Percentiles rank a stretch among this genome's conserved stretches.
Conservation (phyloP, 176 grass and related monocot species). For the Avena atlantica region DNA sequence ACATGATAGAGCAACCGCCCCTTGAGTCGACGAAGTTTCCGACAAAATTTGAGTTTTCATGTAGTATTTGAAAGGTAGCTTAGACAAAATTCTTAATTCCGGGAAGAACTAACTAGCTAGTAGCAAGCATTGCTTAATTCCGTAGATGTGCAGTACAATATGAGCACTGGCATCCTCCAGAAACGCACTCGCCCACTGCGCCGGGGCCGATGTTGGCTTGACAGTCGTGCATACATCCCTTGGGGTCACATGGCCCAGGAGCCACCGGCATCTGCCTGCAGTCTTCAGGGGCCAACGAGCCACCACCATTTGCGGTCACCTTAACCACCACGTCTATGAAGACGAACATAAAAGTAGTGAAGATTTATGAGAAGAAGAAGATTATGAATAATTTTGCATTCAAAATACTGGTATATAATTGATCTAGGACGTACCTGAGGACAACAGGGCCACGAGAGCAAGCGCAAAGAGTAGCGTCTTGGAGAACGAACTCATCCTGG, state of each 20-base stretch:
- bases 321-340: not conserved
- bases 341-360: not conserved
- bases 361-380: not conserved
- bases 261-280: not conserved
- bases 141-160: not conserved
- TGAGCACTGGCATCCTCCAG: not conserved
- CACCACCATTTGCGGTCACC: not conserved
- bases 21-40: not conserved
- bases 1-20: not conserved
- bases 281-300: not conserved
- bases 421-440: not conserved
- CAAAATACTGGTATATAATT: too few relatives aligned
- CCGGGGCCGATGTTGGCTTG: not conserved
- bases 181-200: not conserved
- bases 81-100: not conserved
- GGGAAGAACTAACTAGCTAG: too few relatives aligned
- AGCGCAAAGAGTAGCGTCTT: not conserved
- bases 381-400: not conserved
- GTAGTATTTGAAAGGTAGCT: not conserved
- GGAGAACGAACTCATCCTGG: not conserved
- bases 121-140: not conserved
- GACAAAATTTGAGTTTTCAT: not conserved
- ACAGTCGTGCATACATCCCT: not conserved
- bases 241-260: not conserved
- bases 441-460: not conserved